Evolutionary conservation across 345 rosid genomes (phyloP).

Genomic region (Theobroma cacao): DNA sequence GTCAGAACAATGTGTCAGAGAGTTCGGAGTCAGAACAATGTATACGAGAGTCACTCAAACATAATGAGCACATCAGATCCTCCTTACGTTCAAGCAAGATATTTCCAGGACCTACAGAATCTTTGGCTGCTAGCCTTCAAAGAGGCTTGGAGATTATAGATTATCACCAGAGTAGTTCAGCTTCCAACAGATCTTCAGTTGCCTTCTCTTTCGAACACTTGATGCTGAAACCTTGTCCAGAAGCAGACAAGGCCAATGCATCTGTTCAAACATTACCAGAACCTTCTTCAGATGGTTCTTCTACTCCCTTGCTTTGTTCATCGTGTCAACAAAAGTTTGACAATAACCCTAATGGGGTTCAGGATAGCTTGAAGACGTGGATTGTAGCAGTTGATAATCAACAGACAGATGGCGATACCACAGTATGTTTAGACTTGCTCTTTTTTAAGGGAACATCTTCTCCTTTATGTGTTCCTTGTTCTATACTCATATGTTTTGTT

Average conservation of each 20-base stretch:
- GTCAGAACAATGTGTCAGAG: slow-evolving; percentile 44
- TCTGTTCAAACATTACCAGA: slow-evolving; percentile 42
- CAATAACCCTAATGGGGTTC: slow-evolving; percentile 27
- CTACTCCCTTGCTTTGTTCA: slow-evolving; percentile 50
- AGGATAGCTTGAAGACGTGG: slow-evolving; percentile 61
- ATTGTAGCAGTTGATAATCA: slow-evolving; percentile 27
- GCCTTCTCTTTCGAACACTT: slow-evolving; percentile 79
- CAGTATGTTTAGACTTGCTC: slow-evolving; percentile 22
- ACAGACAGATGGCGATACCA: slow-evolving; percentile 12
- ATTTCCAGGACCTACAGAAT: slow-evolving; percentile 67
- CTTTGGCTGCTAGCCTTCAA: slow-evolving; percentile 89
- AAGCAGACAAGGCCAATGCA: slow-evolving; percentile 44
- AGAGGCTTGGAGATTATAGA: slow-evolving; percentile 91
- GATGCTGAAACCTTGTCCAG: slow-evolving; percentile 56
- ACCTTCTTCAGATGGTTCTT: slow-evolving; percentile 29
- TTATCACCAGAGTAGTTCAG: slow-evolving; percentile 52
- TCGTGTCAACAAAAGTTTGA: slow-evolving; percentile 62
- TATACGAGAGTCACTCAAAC: slow-evolving; percentile 33
- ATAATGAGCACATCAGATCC: slow-evolving; percentile 58
- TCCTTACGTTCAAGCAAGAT: slow-evolving; percentile 75
- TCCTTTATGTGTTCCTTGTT: background rate
- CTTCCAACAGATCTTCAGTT: slow-evolving; percentile 58
- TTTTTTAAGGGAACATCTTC: background rate
- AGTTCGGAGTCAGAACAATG: slow-evolving; percentile 38
- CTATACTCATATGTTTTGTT: background rate